phyloP scores from a whole-genome alignment of 345 rosid genomes.

The Corchorus capsularis region DNA sequence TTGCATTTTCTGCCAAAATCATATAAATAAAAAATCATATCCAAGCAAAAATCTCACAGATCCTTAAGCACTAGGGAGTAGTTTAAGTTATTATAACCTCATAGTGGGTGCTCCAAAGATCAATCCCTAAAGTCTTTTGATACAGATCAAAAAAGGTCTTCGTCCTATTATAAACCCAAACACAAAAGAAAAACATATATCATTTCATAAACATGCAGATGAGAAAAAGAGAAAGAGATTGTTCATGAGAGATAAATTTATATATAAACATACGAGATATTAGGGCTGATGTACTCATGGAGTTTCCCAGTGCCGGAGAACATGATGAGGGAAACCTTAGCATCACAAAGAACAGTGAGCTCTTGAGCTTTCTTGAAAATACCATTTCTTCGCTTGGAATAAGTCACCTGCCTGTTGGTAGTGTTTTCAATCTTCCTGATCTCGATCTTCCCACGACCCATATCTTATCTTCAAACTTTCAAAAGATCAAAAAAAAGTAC shows the following conservation, averaged over 20 bases:
- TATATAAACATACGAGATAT: slow-evolving; percentile 48
- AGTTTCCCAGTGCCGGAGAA: slow-evolving; percentile 49
- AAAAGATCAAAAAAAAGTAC: not conserved
- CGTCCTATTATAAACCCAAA: slow-evolving; percentile 28
- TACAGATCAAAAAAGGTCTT: slow-evolving; percentile 51
- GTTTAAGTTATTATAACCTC: slow-evolving; percentile 32
- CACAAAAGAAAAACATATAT: not conserved
- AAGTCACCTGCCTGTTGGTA: slow-evolving; percentile 66
- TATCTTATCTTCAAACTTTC: not conserved
- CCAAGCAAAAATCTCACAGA: not conserved
- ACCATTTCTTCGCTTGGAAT: slow-evolving; percentile 61
- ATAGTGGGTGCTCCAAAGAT: slow-evolving; percentile 61
- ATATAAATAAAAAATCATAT: not conserved
- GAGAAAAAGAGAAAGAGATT: not conserved
- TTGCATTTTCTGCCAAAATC: slow-evolving; percentile 55
- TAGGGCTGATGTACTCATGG: slow-evolving; percentile 51
- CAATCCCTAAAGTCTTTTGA: slow-evolving; percentile 47
- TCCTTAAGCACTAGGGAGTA: not conserved
- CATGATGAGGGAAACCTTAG: slow-evolving; percentile 63
- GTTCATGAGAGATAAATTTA: not conserved
- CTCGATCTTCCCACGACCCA: slow-evolving; percentile 71
- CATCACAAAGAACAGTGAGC: slow-evolving; percentile 71
- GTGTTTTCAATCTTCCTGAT: slow-evolving; percentile 66
- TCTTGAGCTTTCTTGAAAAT: slow-evolving; percentile 69
- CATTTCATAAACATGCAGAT: no score